Conservation (phyloP, 345 rosid species). For the Diplotaxis tenuifolia region DNA sequence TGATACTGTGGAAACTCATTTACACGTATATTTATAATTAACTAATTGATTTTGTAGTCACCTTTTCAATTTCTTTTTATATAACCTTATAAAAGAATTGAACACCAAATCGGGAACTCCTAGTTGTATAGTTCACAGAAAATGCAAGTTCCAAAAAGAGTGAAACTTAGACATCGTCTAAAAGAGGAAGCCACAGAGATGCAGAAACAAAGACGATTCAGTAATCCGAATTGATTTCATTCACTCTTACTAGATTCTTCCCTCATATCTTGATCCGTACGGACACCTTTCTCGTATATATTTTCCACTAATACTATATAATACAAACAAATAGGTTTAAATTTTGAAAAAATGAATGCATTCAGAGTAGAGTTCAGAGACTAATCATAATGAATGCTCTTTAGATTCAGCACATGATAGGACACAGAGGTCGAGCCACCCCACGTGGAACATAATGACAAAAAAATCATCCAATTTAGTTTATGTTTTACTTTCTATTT, state of each 20-base stretch:
- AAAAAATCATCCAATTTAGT: background rate
- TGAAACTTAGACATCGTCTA: constrained; percentile 23
- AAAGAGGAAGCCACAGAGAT: constrained; percentile 26
- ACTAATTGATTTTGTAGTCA: background rate
- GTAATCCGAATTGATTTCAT: constrained; percentile 10
- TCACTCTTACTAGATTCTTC: background rate
- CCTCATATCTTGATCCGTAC: background rate
- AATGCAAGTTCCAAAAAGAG: constrained; percentile 24
- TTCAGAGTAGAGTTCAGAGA: constrained; percentile 20
- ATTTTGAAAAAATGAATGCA: background rate
- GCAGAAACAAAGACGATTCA: background rate
- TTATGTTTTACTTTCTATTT: no score
- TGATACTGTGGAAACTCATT: background rate
- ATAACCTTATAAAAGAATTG: background rate
- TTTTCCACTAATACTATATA: background rate
- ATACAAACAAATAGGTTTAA: background rate
- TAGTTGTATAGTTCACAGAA: background rate
- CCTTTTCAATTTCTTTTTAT: no score
- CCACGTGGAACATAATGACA: constrained; percentile 42
- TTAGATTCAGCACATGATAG: constrained; percentile 36
- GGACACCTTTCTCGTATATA: background rate
- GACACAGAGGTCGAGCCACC: constrained; percentile 29
- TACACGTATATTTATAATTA: background rate
- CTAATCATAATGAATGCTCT: constrained; percentile 31
- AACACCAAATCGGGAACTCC: background rate